A percentile compares a stretch with the other conserved stretches of the same genome.
phyloP scores from a whole-genome alignment of 768 basidiomycete species.

The Steccherinum ochraceum region DNA sequence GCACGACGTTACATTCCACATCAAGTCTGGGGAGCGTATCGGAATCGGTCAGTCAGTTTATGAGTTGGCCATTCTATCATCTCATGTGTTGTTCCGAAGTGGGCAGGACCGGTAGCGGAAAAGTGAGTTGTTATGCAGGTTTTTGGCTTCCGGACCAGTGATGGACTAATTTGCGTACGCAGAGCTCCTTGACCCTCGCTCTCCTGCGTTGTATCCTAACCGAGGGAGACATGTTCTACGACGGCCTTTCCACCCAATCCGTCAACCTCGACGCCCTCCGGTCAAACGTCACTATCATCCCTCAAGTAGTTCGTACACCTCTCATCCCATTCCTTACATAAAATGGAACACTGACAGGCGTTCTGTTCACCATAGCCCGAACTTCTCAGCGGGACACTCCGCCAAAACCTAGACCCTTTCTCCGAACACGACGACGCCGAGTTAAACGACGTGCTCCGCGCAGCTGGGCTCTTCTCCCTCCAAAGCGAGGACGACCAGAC shows the following conservation, averaged over 20 bases:
- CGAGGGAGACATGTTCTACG: constrained; percentile 45
- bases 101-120: constrained; percentile 55
- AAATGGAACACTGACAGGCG: neutral
- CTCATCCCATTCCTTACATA: constrained; percentile 1
- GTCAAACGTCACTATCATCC: constrained; percentile 52
- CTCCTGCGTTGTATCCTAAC: constrained; percentile 50
- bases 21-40: constrained; percentile 51
- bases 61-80: neutral
- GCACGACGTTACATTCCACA: constrained; percentile 42
- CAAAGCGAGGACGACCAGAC: constrained; percentile 31
- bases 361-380: constrained; percentile 30
- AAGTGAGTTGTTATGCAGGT: constrained; percentile 21
- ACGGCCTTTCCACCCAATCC: constrained; percentile 36
- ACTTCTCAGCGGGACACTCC: constrained; percentile 48
- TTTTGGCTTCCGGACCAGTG: no score
- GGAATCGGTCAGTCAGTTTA: constrained; percentile 37
- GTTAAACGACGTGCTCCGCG: constrained; percentile 41
- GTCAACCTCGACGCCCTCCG: constrained; percentile 51
- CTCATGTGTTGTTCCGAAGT: constrained; percentile 26
- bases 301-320: constrained; percentile 39
- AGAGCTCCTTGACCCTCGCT: constrained; percentile 46
- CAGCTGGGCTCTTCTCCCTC: constrained; percentile 39
- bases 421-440: constrained; percentile 45
- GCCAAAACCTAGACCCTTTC: constrained; percentile 59
- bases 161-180: neutral